phyloP scores from a whole-genome alignment of 1,284 basidiomycete species.

The Cryptococcus sp. region DNA sequence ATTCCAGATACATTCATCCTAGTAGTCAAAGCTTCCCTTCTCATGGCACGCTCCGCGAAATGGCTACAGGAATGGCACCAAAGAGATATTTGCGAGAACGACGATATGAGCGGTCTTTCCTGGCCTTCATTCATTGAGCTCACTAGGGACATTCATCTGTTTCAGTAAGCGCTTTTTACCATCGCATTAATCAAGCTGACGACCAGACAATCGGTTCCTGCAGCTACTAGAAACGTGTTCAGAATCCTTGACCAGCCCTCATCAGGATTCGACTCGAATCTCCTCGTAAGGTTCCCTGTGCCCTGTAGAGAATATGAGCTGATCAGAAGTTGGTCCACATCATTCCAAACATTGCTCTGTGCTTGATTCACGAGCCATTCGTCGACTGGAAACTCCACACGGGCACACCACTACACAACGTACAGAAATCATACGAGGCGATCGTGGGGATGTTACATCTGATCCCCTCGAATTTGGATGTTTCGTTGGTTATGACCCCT shows the following conservation, averaged over 20 bases:
- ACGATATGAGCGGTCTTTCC: constrained; percentile 20
- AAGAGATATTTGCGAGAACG: constrained; percentile 24
- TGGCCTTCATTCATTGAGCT: constrained; percentile 19
- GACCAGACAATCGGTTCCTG: constrained; percentile 18
- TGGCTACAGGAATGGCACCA: constrained; percentile 39
- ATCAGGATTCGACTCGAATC: constrained; percentile 22
- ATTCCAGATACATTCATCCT: constrained; percentile 35
- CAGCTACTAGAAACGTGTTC: constrained; percentile 28
- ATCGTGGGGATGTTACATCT: constrained; percentile 35
- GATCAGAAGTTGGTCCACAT: constrained; percentile 29
- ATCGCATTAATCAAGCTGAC: not conserved
- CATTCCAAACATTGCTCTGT: constrained; percentile 31
- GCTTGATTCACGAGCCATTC: constrained; percentile 37
- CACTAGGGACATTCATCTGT: constrained; percentile 27
- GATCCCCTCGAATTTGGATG: constrained; percentile 39
- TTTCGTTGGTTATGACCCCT: constrained; percentile 30
- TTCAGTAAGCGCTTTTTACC: constrained; percentile 19
- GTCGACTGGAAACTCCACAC: constrained; percentile 19
- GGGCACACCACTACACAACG: constrained; percentile 9
- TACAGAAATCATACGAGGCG: constrained; percentile 30
- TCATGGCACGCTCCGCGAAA: constrained; percentile 21
- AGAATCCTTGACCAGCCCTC: constrained; percentile 14
- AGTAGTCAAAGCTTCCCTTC: constrained; percentile 28
- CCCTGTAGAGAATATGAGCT: too few species aligned
- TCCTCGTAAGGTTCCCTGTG: constrained; percentile 15